phyloP scores from a whole-genome alignment of 129 eudicot species.

The Helichrysum umbraculigerum region DNA sequence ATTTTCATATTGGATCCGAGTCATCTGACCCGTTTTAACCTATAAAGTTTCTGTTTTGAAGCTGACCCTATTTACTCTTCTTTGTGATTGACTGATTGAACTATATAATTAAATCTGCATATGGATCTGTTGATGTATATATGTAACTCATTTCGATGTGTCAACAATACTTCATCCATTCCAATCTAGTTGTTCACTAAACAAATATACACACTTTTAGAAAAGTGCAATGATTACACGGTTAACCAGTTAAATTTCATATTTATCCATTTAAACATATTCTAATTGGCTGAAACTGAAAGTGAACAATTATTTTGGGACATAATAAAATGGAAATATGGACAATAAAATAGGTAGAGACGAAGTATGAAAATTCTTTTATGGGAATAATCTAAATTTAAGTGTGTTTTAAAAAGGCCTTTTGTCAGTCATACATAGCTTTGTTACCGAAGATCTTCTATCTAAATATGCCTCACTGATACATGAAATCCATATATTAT shows the following conservation, averaged over 20 bases:
- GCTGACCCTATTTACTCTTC: neutral
- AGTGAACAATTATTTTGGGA: no score
- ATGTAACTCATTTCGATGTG: neutral
- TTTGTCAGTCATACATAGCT: conserved; percentile 7
- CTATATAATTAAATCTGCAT: neutral
- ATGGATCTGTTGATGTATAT: neutral
- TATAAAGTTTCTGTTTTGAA: neutral
- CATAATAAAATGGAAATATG: no score
- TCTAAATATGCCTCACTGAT: no score
- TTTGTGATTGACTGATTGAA: neutral
- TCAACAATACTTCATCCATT: neutral
- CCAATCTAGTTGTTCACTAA: no score
- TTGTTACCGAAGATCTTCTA: conserved; percentile 5
- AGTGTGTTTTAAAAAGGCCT: neutral
- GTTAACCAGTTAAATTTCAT: no score
- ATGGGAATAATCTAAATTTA: neutral
- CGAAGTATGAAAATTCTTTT: neutral
- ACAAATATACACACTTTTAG: no score
- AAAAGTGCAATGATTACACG: no score
- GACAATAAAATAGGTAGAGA: no score
- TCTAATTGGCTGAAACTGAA: no score
- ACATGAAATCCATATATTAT: neutral
- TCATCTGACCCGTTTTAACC: neutral
- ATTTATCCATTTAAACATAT: no score
- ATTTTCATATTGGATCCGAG: neutral